These are phyloP conservation scores for Saturnispora sekii DNA, from an alignment of 805 yeast genomes.

Conservation along the genomic window DNA sequence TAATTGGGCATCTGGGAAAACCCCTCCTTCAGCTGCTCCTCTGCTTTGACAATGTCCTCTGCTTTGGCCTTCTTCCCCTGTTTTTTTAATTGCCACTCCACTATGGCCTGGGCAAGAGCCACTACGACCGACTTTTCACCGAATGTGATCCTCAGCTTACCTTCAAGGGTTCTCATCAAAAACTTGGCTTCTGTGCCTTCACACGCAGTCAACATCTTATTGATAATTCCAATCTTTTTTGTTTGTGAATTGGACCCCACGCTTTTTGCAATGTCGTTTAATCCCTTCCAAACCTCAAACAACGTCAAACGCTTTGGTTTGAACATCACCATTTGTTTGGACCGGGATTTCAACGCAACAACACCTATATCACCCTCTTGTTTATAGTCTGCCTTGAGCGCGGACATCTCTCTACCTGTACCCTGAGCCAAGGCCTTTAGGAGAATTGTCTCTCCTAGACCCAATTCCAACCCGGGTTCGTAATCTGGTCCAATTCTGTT, in stretches of 20 bases:
- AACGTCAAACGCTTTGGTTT: conserved; percentile 77
- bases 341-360: conserved; percentile 76
- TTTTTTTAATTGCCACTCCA: conserved; percentile 43
- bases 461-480: conserved; percentile 79
- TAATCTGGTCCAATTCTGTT: conserved; percentile 93
- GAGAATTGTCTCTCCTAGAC: conserved; percentile 82
- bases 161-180: conserved; percentile 82
- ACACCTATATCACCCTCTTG: conserved; percentile 84
- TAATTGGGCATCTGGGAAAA: conserved; percentile 88
- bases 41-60: conserved; percentile 52
- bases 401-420: conserved; percentile 69
- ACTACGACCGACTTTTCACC: conserved; percentile 89
- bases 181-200: conserved; percentile 83
- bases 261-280: conserved; percentile 66
- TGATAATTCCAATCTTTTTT: conserved; percentile 68
- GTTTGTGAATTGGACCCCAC: conserved; percentile 79
- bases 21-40: conserved; percentile 72
- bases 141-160: conserved; percentile 83
- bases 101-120: conserved; percentile 76
- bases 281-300: conserved; percentile 58
- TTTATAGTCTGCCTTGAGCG: conserved; percentile 64
- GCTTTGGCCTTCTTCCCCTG: conserved; percentile 23
- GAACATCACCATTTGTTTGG: conserved; percentile 87
- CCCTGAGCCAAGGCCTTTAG: conserved; percentile 85
- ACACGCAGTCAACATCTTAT: conserved; percentile 77